These are phyloP conservation scores for Sphaerosporella brunnea DNA, from an alignment of 495 filamentous ascomycete genomes.

Conservation along the genomic window DNA sequence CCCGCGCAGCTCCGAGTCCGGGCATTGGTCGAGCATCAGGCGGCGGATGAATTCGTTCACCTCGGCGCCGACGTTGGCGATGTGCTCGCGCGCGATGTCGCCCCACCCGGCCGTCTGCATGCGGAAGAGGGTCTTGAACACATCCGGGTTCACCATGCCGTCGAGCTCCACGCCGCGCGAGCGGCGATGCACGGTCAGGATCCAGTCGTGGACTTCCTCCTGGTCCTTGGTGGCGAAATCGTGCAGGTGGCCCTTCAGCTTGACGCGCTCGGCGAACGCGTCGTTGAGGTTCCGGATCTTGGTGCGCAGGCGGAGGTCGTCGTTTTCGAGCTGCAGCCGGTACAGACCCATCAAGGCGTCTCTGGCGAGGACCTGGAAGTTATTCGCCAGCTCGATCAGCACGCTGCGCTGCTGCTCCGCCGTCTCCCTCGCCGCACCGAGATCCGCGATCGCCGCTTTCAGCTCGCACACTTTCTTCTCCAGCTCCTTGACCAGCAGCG, in stretches of 20 bases:
- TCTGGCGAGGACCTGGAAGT: constrained; percentile 35
- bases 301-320: constrained; percentile 38
- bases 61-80: constrained; percentile 5
- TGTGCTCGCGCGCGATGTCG: constrained; percentile 20
- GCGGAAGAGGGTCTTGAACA: constrained; percentile 28
- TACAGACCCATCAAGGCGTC: constrained; percentile 40
- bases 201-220: constrained; percentile 24
- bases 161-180: constrained; percentile 29
- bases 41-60: no score
- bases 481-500: constrained; percentile 26
- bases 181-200: constrained; percentile 23
- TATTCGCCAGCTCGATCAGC: constrained; percentile 35
- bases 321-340: background rate
- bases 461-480: constrained; percentile 10
- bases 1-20: background rate
- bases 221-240: constrained; percentile 6
- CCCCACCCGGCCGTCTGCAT: constrained; percentile 28
- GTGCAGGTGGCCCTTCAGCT: constrained; percentile 10
- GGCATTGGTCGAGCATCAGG: no score
- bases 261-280: constrained; percentile 16
- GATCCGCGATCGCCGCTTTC: constrained; percentile 35
- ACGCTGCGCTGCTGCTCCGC: constrained; percentile 29
- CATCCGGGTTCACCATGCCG: constrained; percentile 27
- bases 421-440: constrained; percentile 29
- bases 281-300: constrained; percentile 24